Base-by-base conservation (phyloP, 495 filamentous ascomycete species). In the Aspergillus coremiiformis region DNA sequence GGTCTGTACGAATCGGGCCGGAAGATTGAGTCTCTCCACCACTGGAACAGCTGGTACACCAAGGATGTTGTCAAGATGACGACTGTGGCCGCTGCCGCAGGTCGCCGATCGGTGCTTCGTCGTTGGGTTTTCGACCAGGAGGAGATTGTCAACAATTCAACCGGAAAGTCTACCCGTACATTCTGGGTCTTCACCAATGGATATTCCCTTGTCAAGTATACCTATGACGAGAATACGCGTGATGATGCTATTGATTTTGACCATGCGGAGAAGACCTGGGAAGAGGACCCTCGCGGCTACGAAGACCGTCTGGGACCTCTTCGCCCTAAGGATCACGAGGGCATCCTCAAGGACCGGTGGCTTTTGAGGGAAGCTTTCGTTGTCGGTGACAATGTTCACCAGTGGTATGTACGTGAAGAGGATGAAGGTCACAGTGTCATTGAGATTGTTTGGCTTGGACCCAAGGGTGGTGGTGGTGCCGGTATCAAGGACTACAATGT, bases 1-100 rank as follows among this genome's bases (percentile, higher is more conserved):
- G 83, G 84, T 43, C 74, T 85, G 23, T 85, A 78, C 58, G 84
- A 87, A 62, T 77, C 75, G 21, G 82, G 81, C 14, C 68, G 71
- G 46, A 68, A 66, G 55, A 76, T 79, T 1, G 62, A 84, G 23
- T 81, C 76, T 46, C 66, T 87, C 44, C 84, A 87, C 62, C 82
- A 86, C 65, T 84, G 81, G 80, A 84, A 82, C 63, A 77, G 72
- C 21, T 74, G 71, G 68, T 74, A 72, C 47, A 66, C 61, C 51
- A 75, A 74, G 64, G 74, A 82, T 26, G 68, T 84, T 5, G 73
- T 78, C 46, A 72, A 77, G 56, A 85, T 85, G 80, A 76, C 77
- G 39, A 69, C 72, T 21, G 75, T 80, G 10, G 59, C 76, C 8
- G 69, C 71, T 19, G 67, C 80, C 3, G 83, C 82, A 19, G 82